These are phyloP conservation scores for Pascua sp. DNA, from an alignment of 1,284 basidiomycete species.

Conservation along the genomic window DNA sequence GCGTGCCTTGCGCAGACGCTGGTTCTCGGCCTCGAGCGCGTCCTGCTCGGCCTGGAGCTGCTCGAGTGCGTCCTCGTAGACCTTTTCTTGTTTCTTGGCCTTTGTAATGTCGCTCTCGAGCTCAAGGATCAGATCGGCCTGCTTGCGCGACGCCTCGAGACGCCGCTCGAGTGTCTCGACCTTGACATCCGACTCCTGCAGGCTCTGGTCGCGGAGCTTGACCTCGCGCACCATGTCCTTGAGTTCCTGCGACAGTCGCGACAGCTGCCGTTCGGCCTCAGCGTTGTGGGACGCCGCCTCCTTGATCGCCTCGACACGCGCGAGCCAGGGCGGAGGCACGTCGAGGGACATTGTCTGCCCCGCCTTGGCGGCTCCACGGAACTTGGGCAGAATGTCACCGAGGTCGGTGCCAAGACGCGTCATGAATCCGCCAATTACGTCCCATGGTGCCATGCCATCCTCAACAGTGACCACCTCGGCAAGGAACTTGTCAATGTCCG, in stretches of 20 bases:
- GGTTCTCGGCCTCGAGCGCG: conserved; percentile 78
- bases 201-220: conserved; percentile 77
- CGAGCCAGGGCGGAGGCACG: conserved; percentile 81
- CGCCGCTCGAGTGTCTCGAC: conserved; percentile 91
- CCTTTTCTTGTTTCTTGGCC: conserved; percentile 76
- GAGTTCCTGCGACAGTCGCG: conserved; percentile 81
- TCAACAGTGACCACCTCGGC: conserved; percentile 60
- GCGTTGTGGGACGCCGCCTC: conserved; percentile 76
- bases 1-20: conserved; percentile 67
- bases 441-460: conserved; percentile 61
- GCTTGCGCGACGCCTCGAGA: conserved; percentile 80
- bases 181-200: conserved; percentile 86
- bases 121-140: conserved; percentile 72
- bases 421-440: conserved; percentile 67
- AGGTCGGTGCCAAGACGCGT: conserved; percentile 67
- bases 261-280: conserved; percentile 83
- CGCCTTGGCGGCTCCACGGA: conserved; percentile 67
- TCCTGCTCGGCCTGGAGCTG: conserved; percentile 87
- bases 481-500: conserved; percentile 66
- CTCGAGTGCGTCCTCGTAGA: conserved; percentile 89
- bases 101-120: conserved; percentile 77
- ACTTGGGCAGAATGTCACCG: conserved; percentile 63
- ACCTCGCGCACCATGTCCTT: conserved; percentile 78
- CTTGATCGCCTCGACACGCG: conserved; percentile 82
- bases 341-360: conserved; percentile 50